Conservation (phyloP, 2,329 filamentous ascomycete genomes). For the Fusarium virguliforme region DNA sequence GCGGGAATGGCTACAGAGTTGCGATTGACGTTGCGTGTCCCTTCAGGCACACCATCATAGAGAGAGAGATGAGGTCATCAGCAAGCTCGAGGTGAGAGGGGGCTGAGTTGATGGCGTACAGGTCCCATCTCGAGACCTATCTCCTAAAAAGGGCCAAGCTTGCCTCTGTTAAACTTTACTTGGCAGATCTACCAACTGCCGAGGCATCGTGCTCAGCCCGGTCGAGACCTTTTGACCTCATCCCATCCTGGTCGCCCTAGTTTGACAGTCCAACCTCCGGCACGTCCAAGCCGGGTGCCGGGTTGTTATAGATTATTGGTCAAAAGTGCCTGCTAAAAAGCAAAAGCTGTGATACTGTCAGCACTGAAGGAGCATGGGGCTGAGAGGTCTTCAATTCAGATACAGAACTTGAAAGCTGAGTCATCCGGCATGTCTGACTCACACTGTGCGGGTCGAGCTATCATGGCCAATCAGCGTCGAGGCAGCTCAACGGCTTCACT, state of each 20-base stretch:
- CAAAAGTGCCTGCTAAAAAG: not conserved
- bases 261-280: not conserved
- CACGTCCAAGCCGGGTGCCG: not conserved
- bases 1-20: slow-evolving; percentile 31
- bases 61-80: slow-evolving; percentile 3
- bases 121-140: not conserved
- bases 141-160: not conserved
- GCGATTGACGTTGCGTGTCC: not conserved
- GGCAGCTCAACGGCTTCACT: not conserved
- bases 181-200: slow-evolving; percentile 33
- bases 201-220: slow-evolving; percentile 20
- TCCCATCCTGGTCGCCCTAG: slow-evolving; percentile 17
- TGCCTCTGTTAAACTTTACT: slow-evolving; percentile 17
- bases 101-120: slow-evolving; percentile 3
- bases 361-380: not conserved
- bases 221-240: slow-evolving; percentile 6
- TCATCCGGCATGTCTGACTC: slow-evolving; percentile 20
- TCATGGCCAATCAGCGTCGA: slow-evolving; percentile 1
- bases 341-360: no score
- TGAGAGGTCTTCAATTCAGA: not conserved
- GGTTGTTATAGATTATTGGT: not conserved
- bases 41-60: not conserved
- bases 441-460: slow-evolving; percentile 14
- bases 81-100: not conserved
- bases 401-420: not conserved